These are phyloP conservation scores for Pascua sp. DNA, from an alignment of 1,284 basidiomycete genomes.

Conservation along the genomic window DNA sequence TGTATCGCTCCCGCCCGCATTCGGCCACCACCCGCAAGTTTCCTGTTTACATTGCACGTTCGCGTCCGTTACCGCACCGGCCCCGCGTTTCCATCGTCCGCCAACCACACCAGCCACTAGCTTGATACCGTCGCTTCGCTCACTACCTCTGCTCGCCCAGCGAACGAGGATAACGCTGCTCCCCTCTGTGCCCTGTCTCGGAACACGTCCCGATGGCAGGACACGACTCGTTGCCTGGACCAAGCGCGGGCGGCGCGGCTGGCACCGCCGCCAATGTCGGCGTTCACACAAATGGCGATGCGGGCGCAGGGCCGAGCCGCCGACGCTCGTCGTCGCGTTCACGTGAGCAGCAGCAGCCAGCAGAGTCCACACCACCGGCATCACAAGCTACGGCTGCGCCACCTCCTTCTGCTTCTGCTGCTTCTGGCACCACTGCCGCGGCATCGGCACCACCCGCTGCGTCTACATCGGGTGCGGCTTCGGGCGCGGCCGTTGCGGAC, in stretches of 20 bases:
- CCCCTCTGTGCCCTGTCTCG: background rate
- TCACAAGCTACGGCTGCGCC: too few species aligned
- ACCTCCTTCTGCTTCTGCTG: too few species aligned
- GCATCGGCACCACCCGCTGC: background rate
- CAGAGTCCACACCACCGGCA: background rate
- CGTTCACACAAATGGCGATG: background rate
- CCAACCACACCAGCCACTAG: background rate
- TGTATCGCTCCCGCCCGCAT: too few species aligned
- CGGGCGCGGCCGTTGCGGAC: background rate
- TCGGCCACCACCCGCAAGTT: background rate
- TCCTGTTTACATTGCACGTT: background rate
- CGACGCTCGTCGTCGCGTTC: slow-evolving; percentile 1
- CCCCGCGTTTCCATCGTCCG: background rate
- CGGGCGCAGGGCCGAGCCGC: slow-evolving; percentile 16
- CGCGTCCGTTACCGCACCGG: too few species aligned
- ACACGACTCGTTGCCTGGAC: background rate
- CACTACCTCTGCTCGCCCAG: background rate
- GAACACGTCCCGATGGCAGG: slow-evolving; percentile 1
- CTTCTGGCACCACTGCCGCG: background rate
- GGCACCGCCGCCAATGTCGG: background rate
- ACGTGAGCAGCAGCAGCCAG: background rate
- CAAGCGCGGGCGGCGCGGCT: background rate
- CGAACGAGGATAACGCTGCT: background rate
- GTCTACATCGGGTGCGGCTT: background rate
- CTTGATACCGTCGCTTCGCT: too few species aligned